phyloP scores from a whole-genome alignment of 139 green algal species.

The Pedinophyceae sp. region DNA sequence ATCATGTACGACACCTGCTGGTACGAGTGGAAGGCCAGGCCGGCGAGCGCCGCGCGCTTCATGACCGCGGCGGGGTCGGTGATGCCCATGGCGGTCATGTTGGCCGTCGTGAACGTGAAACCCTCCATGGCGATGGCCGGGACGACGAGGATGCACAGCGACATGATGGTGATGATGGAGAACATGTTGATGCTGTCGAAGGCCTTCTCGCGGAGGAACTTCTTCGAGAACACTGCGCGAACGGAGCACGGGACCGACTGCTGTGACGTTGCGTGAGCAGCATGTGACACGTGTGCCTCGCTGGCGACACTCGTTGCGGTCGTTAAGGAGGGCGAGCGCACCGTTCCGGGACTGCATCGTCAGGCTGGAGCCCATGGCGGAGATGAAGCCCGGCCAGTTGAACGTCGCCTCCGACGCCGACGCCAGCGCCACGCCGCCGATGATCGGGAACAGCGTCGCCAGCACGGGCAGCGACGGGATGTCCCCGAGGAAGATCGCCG shows the following conservation, averaged over 20 bases:
- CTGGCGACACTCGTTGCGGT: too few species aligned
- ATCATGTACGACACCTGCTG: slow-evolving; percentile 90
- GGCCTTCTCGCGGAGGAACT: background rate
- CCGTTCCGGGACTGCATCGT: slow-evolving; percentile 94
- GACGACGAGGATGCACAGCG: slow-evolving; percentile 53
- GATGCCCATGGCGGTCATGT: slow-evolving; percentile 25
- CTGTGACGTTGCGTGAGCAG: too few species aligned
- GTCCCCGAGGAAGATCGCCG: slow-evolving; percentile 68
- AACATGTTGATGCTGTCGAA: slow-evolving; percentile 91
- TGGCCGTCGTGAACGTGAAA: slow-evolving; percentile 35
- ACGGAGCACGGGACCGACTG: too few species aligned
- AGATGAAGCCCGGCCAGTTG: slow-evolving; percentile 74
- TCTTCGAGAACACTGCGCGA: too few species aligned
- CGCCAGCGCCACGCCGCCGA: slow-evolving; percentile 76
- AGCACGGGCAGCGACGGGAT: slow-evolving; percentile 45
- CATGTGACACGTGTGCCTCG: too few species aligned
- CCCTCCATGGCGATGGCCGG: slow-evolving; percentile 51
- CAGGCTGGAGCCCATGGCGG: slow-evolving; percentile 85
- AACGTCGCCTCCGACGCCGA: slow-evolving; percentile 68
- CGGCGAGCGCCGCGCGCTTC: slow-evolving; percentile 32
- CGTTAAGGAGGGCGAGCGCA: too few species aligned
- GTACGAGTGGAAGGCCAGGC: slow-evolving; percentile 89
- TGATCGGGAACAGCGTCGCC: slow-evolving; percentile 68
- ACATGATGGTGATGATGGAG: slow-evolving; percentile 87
- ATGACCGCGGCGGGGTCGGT: slow-evolving; percentile 3